These are phyloP conservation scores for Coemansia asiatica DNA, from an alignment of 192 early-diverging fungal genomes.

Conservation along the genomic window DNA sequence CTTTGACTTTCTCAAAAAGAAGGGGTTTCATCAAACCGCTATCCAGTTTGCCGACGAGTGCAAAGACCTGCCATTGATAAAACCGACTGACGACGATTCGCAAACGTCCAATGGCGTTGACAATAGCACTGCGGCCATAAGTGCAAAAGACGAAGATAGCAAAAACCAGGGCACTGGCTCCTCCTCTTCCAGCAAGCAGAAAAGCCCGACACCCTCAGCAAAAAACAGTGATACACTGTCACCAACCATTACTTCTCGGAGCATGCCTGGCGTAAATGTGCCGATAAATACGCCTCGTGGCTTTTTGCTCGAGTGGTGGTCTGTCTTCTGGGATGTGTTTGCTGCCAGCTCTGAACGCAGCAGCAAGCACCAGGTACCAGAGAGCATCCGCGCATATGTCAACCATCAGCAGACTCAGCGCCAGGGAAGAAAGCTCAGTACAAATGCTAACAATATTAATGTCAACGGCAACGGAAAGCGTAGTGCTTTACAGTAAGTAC, in stretches of 20 bases:
- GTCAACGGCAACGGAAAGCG: conserved; percentile 44
- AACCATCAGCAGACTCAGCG: conserved; percentile 23
- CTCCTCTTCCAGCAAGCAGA: neutral
- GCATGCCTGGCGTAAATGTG: conserved; percentile 21
- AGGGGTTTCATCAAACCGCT: conserved; percentile 30
- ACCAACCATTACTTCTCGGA: neutral
- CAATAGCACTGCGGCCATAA: neutral
- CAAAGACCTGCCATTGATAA: conserved; percentile 25
- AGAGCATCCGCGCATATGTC: conserved; percentile 27
- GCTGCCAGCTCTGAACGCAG: conserved; percentile 29
- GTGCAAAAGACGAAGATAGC: neutral
- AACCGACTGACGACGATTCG: conserved; percentile 17
- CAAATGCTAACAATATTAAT: conserved; percentile 18
- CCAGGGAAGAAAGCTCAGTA: conserved; percentile 12
- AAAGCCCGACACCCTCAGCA: neutral
- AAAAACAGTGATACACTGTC: neutral
- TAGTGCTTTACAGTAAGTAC: conserved; percentile 28
- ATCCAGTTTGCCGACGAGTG: conserved; percentile 44
- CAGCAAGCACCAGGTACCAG: conserved; percentile 10
- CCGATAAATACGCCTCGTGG: conserved; percentile 26
- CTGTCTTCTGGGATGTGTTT: conserved; percentile 40
- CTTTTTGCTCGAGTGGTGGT: conserved; percentile 44
- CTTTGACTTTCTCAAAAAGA: conserved; percentile 45
- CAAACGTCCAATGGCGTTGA: neutral
- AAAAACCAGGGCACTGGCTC: neutral